Evolutionary conservation across 768 basidiomycete species (phyloP), one percentile per base, ranked within the genome.

Genomic region (Psilocybe subaeruginosa): DNA sequence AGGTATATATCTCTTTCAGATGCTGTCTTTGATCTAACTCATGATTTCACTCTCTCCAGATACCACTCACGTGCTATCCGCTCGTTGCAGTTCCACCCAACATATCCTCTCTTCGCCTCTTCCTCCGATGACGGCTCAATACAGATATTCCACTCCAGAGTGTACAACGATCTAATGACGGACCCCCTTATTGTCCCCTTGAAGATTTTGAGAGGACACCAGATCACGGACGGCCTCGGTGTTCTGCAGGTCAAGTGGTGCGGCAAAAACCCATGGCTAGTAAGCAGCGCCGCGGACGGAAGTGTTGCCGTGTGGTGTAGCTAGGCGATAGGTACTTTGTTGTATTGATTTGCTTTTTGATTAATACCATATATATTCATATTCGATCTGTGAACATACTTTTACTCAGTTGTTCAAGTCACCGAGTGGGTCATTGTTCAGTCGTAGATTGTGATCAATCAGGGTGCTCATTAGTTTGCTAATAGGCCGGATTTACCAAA

Each of bases 171-270:
- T 74, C 83, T 98, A 49, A 91, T 97, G 87, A 96, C 93, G 48
- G 97, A 99, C 76, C 97, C 97, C 33, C 80, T 99, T 60, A 98
- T 99, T 68, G 97, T 99, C 1, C 97, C 97, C 17, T 79, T 99
- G 69, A 99, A 99, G 77, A 97, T 99, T 55, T 82, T 99, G 49
- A 82, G 92, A 35, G 97, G 96, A n/a, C 97, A 99, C 74, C 79
- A 84, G 48, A 77, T 98, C 56, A 84, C 77, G 61, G 93, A 96
- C 31, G 92, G 91, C 1, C 82, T 99, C 23, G 97, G 97, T 41
- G 96, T 98, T 56, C 81, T 99, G 60, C 92, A 95, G 70, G 79
- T 96, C 59, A 87, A 82, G 72, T 99, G 97, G 97, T 91, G 90
- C 61, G 86, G 81, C 67, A 86, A 86, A 64, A 89, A 95, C 63